Evolutionary conservation across 2,329 filamentous ascomycete species (phyloP).

Genomic region (Colletotrichum higginsianum): DNA sequence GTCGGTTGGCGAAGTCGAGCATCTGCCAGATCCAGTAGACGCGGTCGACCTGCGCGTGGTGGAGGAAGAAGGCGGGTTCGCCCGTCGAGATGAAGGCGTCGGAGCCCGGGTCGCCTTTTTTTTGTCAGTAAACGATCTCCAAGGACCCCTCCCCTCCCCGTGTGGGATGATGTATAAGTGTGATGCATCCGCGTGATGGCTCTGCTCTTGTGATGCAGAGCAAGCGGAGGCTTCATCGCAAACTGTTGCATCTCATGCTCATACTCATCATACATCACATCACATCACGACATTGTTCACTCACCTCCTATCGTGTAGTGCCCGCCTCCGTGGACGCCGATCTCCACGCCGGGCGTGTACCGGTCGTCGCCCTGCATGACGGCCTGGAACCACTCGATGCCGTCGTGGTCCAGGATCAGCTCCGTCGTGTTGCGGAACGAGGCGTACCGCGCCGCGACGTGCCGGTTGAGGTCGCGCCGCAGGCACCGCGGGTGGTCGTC

Average conservation of each 20-base stretch:
- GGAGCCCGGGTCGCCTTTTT: constrained; percentile 58
- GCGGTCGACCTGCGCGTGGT: constrained; percentile 62
- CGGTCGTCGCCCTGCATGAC: constrained; percentile 53
- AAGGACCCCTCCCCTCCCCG: too few relatives aligned
- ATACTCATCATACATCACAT: too few relatives aligned
- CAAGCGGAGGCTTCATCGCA: too few relatives aligned
- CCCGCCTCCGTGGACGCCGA: constrained; percentile 57
- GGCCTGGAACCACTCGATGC: constrained; percentile 51
- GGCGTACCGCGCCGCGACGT: constrained; percentile 42
- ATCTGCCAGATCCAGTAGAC: constrained; percentile 65
- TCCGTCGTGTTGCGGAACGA: constrained; percentile 46
- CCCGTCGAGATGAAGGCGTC: constrained; percentile 60
- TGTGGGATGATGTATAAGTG: too few relatives aligned
- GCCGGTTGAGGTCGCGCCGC: constrained; percentile 53
- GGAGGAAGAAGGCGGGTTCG: constrained; percentile 62
- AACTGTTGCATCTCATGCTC: too few relatives aligned
- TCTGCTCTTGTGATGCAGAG: neutral
- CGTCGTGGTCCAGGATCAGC: constrained; percentile 49
- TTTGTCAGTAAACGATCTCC: neutral
- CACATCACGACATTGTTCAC: neutral
- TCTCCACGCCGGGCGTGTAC: constrained; percentile 44
- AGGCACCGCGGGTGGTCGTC: constrained; percentile 59
- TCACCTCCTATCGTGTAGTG: constrained; percentile 57
- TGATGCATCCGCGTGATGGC: too few relatives aligned
- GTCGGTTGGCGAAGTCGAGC: constrained; percentile 55